These are phyloP conservation scores for Hyaloperonospora arabidopsidis DNA, from an alignment of 352 stramenopile genomes.

Conservation along the genomic window DNA sequence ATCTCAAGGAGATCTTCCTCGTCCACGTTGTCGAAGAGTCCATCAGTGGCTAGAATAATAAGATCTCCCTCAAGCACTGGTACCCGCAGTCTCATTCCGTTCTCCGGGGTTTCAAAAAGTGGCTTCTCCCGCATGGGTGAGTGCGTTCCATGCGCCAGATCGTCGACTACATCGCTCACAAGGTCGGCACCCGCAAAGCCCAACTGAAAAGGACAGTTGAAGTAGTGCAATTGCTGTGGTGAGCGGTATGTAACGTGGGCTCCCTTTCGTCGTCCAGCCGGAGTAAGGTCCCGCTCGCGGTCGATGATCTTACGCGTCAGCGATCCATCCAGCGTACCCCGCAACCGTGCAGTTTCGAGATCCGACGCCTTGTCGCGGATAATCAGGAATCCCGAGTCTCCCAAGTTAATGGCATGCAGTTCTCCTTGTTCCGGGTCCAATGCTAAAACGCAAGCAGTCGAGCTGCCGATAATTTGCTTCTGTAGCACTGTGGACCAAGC, in stretches of 20 bases:
- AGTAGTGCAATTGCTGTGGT: conserved; percentile 94
- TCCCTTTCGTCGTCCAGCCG: conserved; percentile 61
- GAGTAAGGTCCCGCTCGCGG: conserved; percentile 52
- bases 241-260: conserved; percentile 88
- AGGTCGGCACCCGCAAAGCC: conserved; percentile 49
- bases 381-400: conserved; percentile 87
- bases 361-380: conserved; percentile 75
- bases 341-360: conserved; percentile 47
- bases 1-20: conserved; percentile 72
- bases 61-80: conserved; percentile 91
- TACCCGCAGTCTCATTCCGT: conserved; percentile 89
- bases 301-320: conserved; percentile 66
- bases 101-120: conserved; percentile 89
- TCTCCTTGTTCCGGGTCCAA: conserved; percentile 89
- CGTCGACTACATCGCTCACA: conserved; percentile 40
- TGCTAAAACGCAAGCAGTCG: conserved; percentile 88
- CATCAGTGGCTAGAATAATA: conserved; percentile 94
- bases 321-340: conserved; percentile 66
- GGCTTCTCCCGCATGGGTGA: conserved; percentile 57
- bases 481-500: conserved; percentile 76
- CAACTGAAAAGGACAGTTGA: conserved; percentile 95
- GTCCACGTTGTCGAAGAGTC: conserved; percentile 95
- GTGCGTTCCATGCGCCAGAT: conserved; percentile 34
- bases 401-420: conserved; percentile 92
- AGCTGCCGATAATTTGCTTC: conserved; percentile 89